These are phyloP conservation scores for Stenogyne calaminthoides DNA, from an alignment of 305 asterid genomes.

Conservation along the genomic window DNA sequence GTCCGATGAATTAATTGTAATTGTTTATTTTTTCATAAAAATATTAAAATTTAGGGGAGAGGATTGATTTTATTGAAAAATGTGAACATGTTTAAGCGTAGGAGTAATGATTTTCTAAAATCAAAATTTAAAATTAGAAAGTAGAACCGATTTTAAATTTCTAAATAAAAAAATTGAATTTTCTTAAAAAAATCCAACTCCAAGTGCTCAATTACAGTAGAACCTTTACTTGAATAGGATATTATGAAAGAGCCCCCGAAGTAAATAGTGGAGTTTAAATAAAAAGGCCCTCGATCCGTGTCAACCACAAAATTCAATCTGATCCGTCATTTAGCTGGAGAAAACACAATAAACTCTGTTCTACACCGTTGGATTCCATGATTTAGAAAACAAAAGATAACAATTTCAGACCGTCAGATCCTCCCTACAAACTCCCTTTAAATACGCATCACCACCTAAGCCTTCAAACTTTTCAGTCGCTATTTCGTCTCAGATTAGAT, in stretches of 20 bases:
- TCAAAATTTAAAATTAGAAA: too few species aligned
- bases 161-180: too few species aligned
- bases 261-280: too few species aligned
- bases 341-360: constrained; percentile 45
- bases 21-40: too few species aligned
- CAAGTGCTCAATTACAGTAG: too few species aligned
- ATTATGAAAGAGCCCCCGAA: neutral
- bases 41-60: too few species aligned
- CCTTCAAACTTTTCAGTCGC: constrained; percentile 20
- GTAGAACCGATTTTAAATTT: too few species aligned
- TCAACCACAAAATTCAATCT: constrained; percentile 30
- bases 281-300: constrained; percentile 36
- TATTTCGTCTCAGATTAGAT: constrained; percentile 7
- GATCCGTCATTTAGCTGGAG: constrained; percentile 38
- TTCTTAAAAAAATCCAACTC: too few species aligned
- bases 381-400: constrained; percentile 33
- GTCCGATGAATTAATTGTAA: too few species aligned
- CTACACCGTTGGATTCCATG: constrained; percentile 37
- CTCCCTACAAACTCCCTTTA: constrained; percentile 28
- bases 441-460: neutral
- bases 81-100: too few species aligned
- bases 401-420: constrained; percentile 44
- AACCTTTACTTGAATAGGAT: neutral
- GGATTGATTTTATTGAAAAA: too few species aligned
- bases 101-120: too few species aligned